These are phyloP conservation scores for Trifolium repens DNA, from an alignment of 306 rosid genomes.

Conservation along the genomic window DNA sequence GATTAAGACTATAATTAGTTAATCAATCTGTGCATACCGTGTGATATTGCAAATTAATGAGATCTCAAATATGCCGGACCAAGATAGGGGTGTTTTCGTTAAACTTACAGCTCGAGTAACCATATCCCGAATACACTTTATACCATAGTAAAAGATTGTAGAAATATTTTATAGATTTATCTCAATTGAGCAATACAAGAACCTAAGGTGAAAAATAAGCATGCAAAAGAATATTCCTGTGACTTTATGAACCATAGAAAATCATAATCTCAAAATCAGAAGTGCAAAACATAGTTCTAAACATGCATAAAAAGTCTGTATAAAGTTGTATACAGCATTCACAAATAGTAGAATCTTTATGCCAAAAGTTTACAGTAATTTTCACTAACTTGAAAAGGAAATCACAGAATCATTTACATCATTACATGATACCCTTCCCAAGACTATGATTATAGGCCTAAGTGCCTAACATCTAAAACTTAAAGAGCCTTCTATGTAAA, in stretches of 20 bases:
- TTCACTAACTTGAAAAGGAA: conserved; percentile 45
- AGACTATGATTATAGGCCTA: conserved; percentile 34
- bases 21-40: no score
- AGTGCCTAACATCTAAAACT: not conserved
- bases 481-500: not conserved
- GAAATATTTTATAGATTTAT: not conserved
- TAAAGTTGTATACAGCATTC: conserved; percentile 34
- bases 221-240: not conserved
- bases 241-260: not conserved
- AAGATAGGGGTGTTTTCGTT: no score
- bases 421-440: conserved; percentile 41
- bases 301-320: conserved; percentile 16
- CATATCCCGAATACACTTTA: no score
- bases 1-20: no score
- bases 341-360: conserved; percentile 39
- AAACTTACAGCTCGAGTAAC: no score
- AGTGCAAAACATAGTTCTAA: conserved; percentile 14
- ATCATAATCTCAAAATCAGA: conserved; percentile 45
- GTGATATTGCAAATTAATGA: no score
- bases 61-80: no score
- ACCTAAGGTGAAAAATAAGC: not conserved
- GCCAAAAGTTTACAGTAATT: conserved; percentile 46
- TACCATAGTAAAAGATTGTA: no score
- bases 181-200: no score
- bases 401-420: conserved; percentile 39